Base-by-base conservation (phyloP, 2,329 filamentous ascomycete genomes). In the Neofusicoccum laricinum region DNA sequence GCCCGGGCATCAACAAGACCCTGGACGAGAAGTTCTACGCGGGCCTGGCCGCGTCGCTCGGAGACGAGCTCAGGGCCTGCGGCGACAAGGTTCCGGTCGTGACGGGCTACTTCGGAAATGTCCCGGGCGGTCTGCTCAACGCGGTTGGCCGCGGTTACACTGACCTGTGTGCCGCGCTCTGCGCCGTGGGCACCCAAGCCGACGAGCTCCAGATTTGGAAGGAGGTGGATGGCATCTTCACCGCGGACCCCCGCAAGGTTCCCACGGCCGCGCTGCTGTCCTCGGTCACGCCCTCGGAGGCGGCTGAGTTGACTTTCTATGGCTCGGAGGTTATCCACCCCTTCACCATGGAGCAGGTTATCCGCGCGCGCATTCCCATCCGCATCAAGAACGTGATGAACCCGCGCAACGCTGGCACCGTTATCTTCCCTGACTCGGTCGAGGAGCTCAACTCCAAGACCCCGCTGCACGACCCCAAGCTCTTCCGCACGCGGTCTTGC, bases 131-230 rank as follows among this genome's bases (percentile, higher is more conserved):
- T 66, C 84, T 99, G 64, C 87, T 99, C 70, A 91, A 94, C 70
- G 90, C 96, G 70, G 91, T 99, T 68, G 95, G 95, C 19, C 90
- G 95, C 70, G 95, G 95, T 34, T 99, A 99, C 78, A 98, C 95
- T 10, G 95, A 99, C 78, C 85, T 99, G 51, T 98, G 95, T 76
- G 94, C 95, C 12, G 93, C 95, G 5, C 83, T 99, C 15, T 89
- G 93, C 59, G 93, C 95, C 1, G 94, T 99, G 10, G 94, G 93
- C 3, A 81, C 96, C n/a, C 83, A 87, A 70, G 95, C 95, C 0
- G 82, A 89, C 62, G 95, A 99, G 77, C 84, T 99, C 61, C 95
- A 99, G 77, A 91, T 99, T 68, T 98, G 95, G 95, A 99, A 99
- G 81, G 95, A 99, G 76, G 95, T 99, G 6, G 95, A 99, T 76